phyloP scores from a whole-genome alignment of 331 rosid species.

The Acacia pycnantha region DNA sequence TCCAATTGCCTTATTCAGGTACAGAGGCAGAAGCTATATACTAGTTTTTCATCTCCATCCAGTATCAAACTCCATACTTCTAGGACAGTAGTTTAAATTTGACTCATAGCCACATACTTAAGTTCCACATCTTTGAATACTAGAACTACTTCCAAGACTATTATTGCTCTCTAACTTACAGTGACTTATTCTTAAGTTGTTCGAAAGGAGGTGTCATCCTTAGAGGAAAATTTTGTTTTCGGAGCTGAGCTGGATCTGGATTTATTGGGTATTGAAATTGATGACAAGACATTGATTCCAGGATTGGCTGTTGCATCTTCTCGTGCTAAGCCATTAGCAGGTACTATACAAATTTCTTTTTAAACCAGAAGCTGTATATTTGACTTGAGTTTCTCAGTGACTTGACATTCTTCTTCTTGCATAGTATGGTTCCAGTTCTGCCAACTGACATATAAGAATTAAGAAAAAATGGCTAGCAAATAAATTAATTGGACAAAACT shows the following conservation, averaged over 20 bases:
- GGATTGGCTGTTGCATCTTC: constrained; percentile 91
- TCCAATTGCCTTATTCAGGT: constrained; percentile 92
- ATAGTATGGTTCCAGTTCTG: neutral
- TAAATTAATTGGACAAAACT: neutral
- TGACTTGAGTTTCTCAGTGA: neutral
- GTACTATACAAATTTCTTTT: constrained; percentile 34
- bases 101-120: neutral
- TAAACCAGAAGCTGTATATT: neutral
- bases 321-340: constrained; percentile 82
- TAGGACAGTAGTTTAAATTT: neutral
- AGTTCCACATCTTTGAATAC: constrained; percentile 5
- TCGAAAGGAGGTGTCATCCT: constrained; percentile 66
- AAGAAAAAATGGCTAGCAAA: neutral
- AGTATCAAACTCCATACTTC: neutral
- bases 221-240: constrained; percentile 47
- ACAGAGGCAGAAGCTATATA: constrained; percentile 1
- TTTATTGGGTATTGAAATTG: constrained; percentile 83
- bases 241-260: constrained; percentile 94
- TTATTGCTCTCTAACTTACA: constrained; percentile 20
- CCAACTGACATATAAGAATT: neutral
- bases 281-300: constrained; percentile 80
- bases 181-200: constrained; percentile 54
- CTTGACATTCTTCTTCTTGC: constrained; percentile 4
- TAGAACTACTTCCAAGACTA: neutral
- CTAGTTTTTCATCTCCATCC: neutral